A percentile compares a stretch with the other conserved stretches of the same genome.
Evolutionary conservation across 768 basidiomycete genomes (phyloP).

Genomic region (Kwoniella newhampshirensis): DNA sequence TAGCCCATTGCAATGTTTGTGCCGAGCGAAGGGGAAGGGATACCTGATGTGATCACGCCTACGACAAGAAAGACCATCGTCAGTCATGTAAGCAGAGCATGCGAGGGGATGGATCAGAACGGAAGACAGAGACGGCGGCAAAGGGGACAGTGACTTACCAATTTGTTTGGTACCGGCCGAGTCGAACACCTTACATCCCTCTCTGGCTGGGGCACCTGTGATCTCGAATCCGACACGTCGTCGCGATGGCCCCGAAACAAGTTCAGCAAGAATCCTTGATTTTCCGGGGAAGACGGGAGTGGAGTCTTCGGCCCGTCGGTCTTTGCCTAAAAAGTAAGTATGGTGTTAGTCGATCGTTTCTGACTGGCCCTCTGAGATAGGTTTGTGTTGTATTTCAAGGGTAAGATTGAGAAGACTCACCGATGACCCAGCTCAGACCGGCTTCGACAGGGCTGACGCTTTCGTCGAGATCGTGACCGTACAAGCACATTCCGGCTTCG

Average conservation of each 20-base stretch:
- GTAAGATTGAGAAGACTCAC: slow-evolving; percentile 58
- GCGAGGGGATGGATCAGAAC: background rate
- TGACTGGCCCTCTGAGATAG: background rate
- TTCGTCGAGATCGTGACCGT: slow-evolving; percentile 92
- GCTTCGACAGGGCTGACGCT: slow-evolving; percentile 83
- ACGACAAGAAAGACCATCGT: slow-evolving; percentile 10
- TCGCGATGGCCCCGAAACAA: slow-evolving; percentile 74
- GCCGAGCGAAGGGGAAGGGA: slow-evolving; percentile 84
- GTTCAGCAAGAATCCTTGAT: slow-evolving; percentile 65
- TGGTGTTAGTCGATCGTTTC: background rate
- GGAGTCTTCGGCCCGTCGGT: slow-evolving; percentile 62
- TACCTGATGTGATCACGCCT: slow-evolving; percentile 87
- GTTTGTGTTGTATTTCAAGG: no score
- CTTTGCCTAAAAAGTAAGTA: slow-evolving; percentile 64
- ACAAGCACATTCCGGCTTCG: slow-evolving; percentile 95
- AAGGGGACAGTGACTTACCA: slow-evolving; percentile 56
- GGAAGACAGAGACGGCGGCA: background rate
- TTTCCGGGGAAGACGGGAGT: slow-evolving; percentile 42
- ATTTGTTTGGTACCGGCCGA: slow-evolving; percentile 62
- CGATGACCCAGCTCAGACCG: slow-evolving; percentile 88
- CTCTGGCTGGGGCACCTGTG: slow-evolving; percentile 84
- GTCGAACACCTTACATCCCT: slow-evolving; percentile 73
- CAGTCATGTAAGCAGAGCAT: background rate
- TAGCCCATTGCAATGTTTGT: slow-evolving; percentile 98
- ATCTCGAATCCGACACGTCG: slow-evolving; percentile 79